These are phyloP conservation scores for Phytophthora europaea DNA, from an alignment of 352 stramenopile genomes.

Conservation along the genomic window DNA sequence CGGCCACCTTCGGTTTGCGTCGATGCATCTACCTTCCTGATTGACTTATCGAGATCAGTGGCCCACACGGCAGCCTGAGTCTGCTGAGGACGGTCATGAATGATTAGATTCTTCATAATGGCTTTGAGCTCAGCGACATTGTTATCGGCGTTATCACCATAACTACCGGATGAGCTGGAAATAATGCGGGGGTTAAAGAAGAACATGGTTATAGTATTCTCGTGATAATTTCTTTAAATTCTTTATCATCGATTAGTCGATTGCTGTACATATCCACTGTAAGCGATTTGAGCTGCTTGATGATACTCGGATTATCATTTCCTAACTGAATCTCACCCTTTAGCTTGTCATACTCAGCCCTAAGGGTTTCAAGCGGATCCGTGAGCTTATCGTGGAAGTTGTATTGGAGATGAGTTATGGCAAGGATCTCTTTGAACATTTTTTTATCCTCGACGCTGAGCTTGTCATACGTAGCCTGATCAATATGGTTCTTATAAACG, in stretches of 20 bases:
- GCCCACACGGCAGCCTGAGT: constrained; percentile 19
- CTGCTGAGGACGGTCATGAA: constrained; percentile 13
- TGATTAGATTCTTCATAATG: constrained; percentile 28
- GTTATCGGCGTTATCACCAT: constrained; percentile 15
- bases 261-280: constrained; percentile 33
- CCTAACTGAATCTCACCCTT: constrained; percentile 6
- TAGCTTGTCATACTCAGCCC: constrained; percentile 27
- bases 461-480: neutral
- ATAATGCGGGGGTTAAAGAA: constrained; percentile 22
- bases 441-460: neutral
- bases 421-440: constrained; percentile 1
- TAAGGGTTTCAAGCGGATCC: constrained; percentile 6
- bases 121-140: constrained; percentile 13
- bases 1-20: constrained; percentile 3
- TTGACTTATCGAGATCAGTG: constrained; percentile 15
- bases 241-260: constrained; percentile 21
- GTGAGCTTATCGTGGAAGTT: neutral
- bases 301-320: too few species aligned
- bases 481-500: neutral
- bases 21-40: constrained; percentile 4
- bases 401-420: neutral
- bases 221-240: constrained; percentile 31
- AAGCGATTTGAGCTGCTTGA: neutral
- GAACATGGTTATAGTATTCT: constrained; percentile 29
- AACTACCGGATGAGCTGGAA: constrained; percentile 12